A percentile compares a stretch with the other conserved stretches of the same genome.
Conservation (phyloP, 768 basidiomycete genomes). For the Lactarius sanguifluus region DNA sequence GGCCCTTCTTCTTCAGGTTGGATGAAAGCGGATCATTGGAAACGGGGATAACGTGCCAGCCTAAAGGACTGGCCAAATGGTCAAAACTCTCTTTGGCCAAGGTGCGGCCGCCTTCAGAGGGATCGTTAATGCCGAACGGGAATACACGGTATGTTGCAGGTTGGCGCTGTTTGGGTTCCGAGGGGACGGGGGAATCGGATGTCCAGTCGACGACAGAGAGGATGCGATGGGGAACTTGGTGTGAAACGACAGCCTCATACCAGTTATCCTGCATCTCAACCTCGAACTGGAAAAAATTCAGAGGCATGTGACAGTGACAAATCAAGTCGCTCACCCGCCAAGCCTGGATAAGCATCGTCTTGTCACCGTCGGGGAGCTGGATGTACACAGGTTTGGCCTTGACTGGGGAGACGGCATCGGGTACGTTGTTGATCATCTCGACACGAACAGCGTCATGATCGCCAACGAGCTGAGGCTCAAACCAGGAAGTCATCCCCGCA, state of each 20-base stretch:
- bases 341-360: slow-evolving; percentile 66
- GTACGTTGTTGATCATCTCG: slow-evolving; percentile 59
- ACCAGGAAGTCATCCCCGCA: slow-evolving; percentile 47
- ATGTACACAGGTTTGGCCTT: slow-evolving; percentile 78
- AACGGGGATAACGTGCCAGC: slow-evolving; percentile 88
- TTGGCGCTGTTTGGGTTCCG: slow-evolving; percentile 32
- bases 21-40: slow-evolving; percentile 58
- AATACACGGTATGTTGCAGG: slow-evolving; percentile 65
- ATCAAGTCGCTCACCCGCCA: slow-evolving; percentile 65
- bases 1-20: slow-evolving; percentile 27
- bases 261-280: slow-evolving; percentile 94
- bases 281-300: slow-evolving; percentile 56
- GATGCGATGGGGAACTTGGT: slow-evolving; percentile 69
- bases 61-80: slow-evolving; percentile 73
- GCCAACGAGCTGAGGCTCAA: slow-evolving; percentile 48
- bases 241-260: slow-evolving; percentile 90
- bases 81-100: slow-evolving; percentile 71
- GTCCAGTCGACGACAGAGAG: slow-evolving; percentile 95
- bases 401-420: slow-evolving; percentile 77
- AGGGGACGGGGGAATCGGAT: slow-evolving; percentile 64
- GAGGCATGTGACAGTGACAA: background rate
- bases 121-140: slow-evolving; percentile 85
- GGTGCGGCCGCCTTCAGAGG: slow-evolving; percentile 61
- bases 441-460: slow-evolving; percentile 40
- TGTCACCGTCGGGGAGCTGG: slow-evolving; percentile 70